Evolutionary conservation across 345 rosid genomes (phyloP), one percentile per base, ranked within the genome.

Genomic region (Theobroma cacao): DNA sequence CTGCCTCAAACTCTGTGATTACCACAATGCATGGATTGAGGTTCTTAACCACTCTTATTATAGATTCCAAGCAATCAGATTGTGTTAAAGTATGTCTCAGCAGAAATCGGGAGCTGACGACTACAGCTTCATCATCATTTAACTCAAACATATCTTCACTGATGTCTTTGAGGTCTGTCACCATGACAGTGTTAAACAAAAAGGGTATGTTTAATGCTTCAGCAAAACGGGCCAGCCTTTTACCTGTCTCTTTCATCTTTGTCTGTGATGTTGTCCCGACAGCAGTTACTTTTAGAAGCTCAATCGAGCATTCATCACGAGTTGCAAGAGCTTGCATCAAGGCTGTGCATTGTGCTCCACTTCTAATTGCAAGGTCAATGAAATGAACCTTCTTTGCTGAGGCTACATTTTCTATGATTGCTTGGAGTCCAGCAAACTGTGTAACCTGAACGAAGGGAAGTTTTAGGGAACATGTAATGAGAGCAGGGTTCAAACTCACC

Each of bases 351-450:
- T 52, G 76, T n/a, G 20, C 61, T 0, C 79, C 82, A 1, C 1
- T 64, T 56, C 83, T 68, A 33, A 87, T 82, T 20, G 71, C 31
- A 4, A 85, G 58, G 61, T 87, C 90, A 63, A 85, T 77, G 5
- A 87, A 50, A 62, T 87, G 90, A 80, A 85, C 3, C 67, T 50
- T 80, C 71, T 69, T 83, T 6, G 84, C 78, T 9, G 28, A 55
- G 14, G 64, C 74, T 66, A 80, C 81, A 14, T 43, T 70, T 30
- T 87, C 87, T 5, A 83, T 56, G 14, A 87, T 79, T 6, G 81
- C 79, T 62, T 87, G 84, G 60, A 78, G 50, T 3, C 77, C 87
- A 1, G 87, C 45, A 17, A 85, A 85, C 26, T 81, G 75, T 20
- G 61, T 41, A 1, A 77, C 80, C 55, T 83, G 88, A 60, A 34